Conservation (phyloP, 139 green algal genomes). For the Mychonastes homosphaera region DNA sequence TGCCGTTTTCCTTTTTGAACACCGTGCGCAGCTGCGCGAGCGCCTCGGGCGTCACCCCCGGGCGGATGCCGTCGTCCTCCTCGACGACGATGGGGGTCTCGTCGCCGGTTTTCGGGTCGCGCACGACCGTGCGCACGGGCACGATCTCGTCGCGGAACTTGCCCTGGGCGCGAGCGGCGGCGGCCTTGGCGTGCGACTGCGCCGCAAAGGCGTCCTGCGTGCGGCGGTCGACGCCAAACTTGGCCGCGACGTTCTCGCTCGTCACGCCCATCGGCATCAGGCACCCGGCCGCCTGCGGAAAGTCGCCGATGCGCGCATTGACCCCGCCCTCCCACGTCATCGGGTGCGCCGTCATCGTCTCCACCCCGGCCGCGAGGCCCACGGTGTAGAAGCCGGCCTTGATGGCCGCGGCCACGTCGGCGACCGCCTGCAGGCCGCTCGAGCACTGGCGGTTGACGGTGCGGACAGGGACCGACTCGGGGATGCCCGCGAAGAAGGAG, state of each 20-base stretch:
- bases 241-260: slow-evolving; percentile 92
- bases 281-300: slow-evolving; percentile 70
- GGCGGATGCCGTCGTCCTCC: slow-evolving; percentile 88
- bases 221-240: slow-evolving; percentile 59
- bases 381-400: slow-evolving; percentile 93
- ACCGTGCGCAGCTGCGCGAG: slow-evolving; percentile 66
- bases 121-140: slow-evolving; percentile 67
- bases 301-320: slow-evolving; percentile 64
- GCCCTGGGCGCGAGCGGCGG: slow-evolving; percentile 57
- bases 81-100: slow-evolving; percentile 62
- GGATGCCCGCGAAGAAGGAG: slow-evolving; percentile 87
- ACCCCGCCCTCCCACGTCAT: slow-evolving; percentile 94
- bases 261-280: slow-evolving; percentile 98
- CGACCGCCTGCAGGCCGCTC: slow-evolving; percentile 89
- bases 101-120: slow-evolving; percentile 68
- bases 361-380: slow-evolving; percentile 80
- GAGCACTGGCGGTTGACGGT: slow-evolving; percentile 95
- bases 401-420: slow-evolving; percentile 88
- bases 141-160: slow-evolving; percentile 94
- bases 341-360: slow-evolving; percentile 92
- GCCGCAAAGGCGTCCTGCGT: slow-evolving; percentile 77
- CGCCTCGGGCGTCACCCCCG: slow-evolving; percentile 41
- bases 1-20: slow-evolving; percentile 91
- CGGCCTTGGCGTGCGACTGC: slow-evolving; percentile 70
- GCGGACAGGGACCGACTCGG: slow-evolving; percentile 80